Conservation (phyloP, 2,329 filamentous ascomycete genomes). For the Venturia carpophila region DNA sequence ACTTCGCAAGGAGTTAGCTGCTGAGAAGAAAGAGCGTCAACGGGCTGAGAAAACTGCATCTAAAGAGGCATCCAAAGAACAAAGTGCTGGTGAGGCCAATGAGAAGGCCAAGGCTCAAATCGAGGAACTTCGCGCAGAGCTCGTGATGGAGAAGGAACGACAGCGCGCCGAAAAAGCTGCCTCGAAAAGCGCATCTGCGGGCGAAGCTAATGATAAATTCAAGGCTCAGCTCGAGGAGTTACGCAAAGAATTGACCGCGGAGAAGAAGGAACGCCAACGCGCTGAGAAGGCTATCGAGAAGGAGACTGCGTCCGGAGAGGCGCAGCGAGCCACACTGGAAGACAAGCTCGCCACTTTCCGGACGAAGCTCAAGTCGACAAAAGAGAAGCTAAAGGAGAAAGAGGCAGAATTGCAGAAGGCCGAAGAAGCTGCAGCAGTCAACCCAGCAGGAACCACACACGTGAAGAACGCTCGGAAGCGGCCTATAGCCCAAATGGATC, state of each 20-base stretch:
- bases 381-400: conserved; percentile 64
- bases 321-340: conserved; percentile 57
- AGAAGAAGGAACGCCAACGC: conserved; percentile 45
- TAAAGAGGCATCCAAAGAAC: not conserved
- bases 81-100: not conserved
- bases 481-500: conserved; percentile 36
- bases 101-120: conserved; percentile 27
- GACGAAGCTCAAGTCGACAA: conserved; percentile 60
- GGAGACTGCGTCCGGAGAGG: conserved; percentile 52
- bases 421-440: conserved; percentile 31
- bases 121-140: conserved; percentile 43
- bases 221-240: conserved; percentile 38
- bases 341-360: conserved; percentile 62
- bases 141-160: conserved; percentile 44
- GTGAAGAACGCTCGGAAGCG: conserved; percentile 37
- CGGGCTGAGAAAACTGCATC: conserved; percentile 27
- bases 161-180: conserved; percentile 32
- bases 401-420: conserved; percentile 43
- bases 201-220: not conserved
- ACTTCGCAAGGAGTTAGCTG: conserved; percentile 44
- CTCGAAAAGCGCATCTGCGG: not conserved
- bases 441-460: conserved; percentile 26
- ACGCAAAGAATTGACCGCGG: conserved; percentile 43
- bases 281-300: conserved; percentile 47
- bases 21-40: conserved; percentile 45